Percentiles rank a stretch among this genome's conserved stretches.
Evolutionary conservation across 1,284 basidiomycete genomes (phyloP).

Genomic region (Trametes hirsuta): DNA sequence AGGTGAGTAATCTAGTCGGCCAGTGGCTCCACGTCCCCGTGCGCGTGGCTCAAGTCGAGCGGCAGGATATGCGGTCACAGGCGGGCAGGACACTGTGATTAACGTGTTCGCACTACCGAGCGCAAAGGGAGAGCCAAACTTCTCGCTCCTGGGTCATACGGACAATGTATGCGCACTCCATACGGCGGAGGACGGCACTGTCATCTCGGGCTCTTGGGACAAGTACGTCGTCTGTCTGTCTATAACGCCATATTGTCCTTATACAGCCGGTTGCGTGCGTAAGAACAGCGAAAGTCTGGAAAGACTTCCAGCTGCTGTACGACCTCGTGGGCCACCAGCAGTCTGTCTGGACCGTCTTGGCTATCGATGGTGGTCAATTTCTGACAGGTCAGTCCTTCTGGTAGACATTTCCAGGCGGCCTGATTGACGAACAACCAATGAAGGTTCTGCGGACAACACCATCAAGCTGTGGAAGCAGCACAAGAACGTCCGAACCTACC

Average conservation of each 20-base stretch:
- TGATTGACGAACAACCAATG: not conserved
- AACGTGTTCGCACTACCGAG: constrained; percentile 73
- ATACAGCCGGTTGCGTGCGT: not conserved
- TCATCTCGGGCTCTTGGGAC: constrained; percentile 98
- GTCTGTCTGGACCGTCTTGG: constrained; percentile 94
- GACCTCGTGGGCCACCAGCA: constrained; percentile 88
- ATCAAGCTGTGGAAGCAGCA: constrained; percentile 88
- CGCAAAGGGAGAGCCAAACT: constrained; percentile 69
- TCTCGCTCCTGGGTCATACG: constrained; percentile 85
- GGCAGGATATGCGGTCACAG: constrained; percentile 81
- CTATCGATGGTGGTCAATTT: constrained; percentile 78
- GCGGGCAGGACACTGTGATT: constrained; percentile 85
- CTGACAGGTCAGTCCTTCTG: constrained; percentile 70
- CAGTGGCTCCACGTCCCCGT: constrained; percentile 1
- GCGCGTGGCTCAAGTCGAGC: constrained; percentile 17
- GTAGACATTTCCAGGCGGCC: constrained; percentile 2
- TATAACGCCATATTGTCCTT: constrained; percentile 3
- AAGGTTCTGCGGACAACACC: constrained; percentile 94
- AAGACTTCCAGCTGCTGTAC: constrained; percentile 73
- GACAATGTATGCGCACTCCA: constrained; percentile 92
- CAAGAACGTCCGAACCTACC: constrained; percentile 74
- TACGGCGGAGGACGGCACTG: constrained; percentile 65
- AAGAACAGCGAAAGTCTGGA: constrained; percentile 96
- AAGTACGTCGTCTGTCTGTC: constrained; percentile 55
- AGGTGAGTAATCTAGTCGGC: constrained; percentile 47